Evolutionary conservation across 2,329 filamentous ascomycete genomes (phyloP), one percentile per base, ranked within the genome.

Genomic region (Fusarium zealandicum): DNA sequence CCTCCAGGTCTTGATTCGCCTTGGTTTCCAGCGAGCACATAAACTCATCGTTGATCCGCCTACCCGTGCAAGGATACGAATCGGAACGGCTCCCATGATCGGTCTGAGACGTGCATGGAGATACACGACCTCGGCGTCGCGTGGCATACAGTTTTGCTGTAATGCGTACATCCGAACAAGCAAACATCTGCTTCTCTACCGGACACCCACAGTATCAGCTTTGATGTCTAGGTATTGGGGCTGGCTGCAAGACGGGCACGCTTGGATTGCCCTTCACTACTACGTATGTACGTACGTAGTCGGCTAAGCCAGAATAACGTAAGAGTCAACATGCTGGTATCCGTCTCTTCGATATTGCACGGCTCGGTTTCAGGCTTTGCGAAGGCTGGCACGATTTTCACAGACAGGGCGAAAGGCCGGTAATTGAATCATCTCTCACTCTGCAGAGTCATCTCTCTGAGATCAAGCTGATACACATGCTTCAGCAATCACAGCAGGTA

Each of bases 51-150:
- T 33, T 46, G 52, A 66, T 64, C 58, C 60, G 50, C 50, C 41
- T 39, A 30, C 28, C 37, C 39, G 37, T 61, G 35, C 42, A 49
- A 56, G 51, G 50, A 37, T 54, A 25, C 63, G 61, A 63, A 67
- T 65, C 63, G 63, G 64, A 67, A 64, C 38, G 31, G 48, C 53
- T 65, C 60, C 65, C 41, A 64, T 49, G 43, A 47, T 61, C 50
- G 33, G 39, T 47, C 42, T 27, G 41, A 44, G 22, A 52, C 54
- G 61, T 46, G 51, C 51, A 54, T 49, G 25, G 33, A 52, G 45
- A 45, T 51, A 48, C 41, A 46, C 54, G 31, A 46, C 54, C 37
- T 63, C 46, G 57, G 20, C 33, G 44, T 39, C 45, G 46, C 38
- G 31, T 63, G 50, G n/a, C 32, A 38, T 50, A 44, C 32, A 33